phyloP scores from a whole-genome alignment of 148 eudicot species.

The Nepenthes gracilis region DNA sequence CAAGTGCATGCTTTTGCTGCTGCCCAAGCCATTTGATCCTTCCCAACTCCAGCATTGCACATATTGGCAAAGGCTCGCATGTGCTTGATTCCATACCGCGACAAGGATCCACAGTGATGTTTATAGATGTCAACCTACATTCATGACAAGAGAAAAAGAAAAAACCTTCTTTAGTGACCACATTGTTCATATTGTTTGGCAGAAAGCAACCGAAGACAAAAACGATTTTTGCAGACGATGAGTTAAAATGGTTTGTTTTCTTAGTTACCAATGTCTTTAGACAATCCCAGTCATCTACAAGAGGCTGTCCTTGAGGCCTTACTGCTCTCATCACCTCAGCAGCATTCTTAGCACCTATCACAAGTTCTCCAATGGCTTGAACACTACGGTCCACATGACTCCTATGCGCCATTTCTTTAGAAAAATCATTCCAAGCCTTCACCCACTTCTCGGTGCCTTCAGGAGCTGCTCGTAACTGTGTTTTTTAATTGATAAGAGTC shows the following conservation, averaged over 20 bases:
- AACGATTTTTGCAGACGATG: not conserved
- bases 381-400: slow-evolving; percentile 22
- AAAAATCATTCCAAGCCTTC: slow-evolving; percentile 12
- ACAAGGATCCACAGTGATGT: slow-evolving; percentile 6
- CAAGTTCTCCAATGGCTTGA: slow-evolving; percentile 4
- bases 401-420: slow-evolving; percentile 16
- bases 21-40: slow-evolving; percentile 11
- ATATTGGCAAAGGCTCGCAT: slow-evolving; percentile 15
- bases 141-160: not conserved
- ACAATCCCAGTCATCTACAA: slow-evolving; percentile 39
- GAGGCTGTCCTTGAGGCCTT: slow-evolving; percentile 16
- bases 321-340: not conserved
- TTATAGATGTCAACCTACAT: slow-evolving; percentile 6
- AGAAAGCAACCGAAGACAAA: not conserved
- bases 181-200: not conserved
- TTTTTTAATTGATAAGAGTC: not conserved
- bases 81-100: slow-evolving; percentile 6
- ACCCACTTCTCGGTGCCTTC: slow-evolving; percentile 8
- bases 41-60: slow-evolving; percentile 4
- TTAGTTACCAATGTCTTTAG: slow-evolving; percentile 17
- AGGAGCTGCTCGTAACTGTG: slow-evolving; percentile 9
- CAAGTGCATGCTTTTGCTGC: slow-evolving; percentile 8
- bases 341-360: slow-evolving; percentile 10
- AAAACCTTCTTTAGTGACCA: not conserved
- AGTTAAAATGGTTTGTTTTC: no score